Evolutionary conservation across 176 grass and related monocot genomes (phyloP).

Genomic region (Avena insularis): DNA sequence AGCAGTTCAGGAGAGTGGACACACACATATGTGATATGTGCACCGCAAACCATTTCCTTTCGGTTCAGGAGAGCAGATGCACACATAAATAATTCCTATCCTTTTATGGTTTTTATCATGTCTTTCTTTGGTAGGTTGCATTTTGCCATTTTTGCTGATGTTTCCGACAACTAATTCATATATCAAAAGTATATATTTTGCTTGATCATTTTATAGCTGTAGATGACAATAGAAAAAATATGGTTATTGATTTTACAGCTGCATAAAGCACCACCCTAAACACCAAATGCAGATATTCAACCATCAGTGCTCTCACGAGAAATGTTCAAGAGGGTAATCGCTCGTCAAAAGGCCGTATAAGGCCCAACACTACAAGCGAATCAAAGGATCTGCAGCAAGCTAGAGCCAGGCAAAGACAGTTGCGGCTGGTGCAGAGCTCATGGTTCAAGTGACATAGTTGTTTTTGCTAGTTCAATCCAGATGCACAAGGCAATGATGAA

Average conservation of each 20-base stretch:
- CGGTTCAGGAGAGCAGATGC: background rate
- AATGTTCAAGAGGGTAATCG: background rate
- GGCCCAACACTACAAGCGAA: background rate
- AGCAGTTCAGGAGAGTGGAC: background rate
- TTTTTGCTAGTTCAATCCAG: background rate
- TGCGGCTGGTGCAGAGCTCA: background rate
- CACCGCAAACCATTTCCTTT: background rate
- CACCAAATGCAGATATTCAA: background rate
- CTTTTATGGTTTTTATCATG: background rate
- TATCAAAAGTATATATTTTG: background rate
- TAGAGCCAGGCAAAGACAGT: background rate
- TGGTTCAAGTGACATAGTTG: background rate
- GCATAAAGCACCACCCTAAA: background rate
- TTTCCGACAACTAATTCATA: background rate
- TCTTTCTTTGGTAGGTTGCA: background rate
- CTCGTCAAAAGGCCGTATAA: background rate
- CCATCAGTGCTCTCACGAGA: background rate
- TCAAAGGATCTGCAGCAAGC: constrained; percentile 5
- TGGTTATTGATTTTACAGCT: background rate
- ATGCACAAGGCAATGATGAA: background rate
- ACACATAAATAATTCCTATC: background rate
- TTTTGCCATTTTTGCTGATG: no score
- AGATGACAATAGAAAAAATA: background rate
- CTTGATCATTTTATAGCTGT: background rate
- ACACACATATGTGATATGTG: background rate